Evolutionary conservation across 495 filamentous ascomycete genomes (phyloP), one percentile per base, ranked within the genome.

Genomic region (Neurospora tetraspora): DNA sequence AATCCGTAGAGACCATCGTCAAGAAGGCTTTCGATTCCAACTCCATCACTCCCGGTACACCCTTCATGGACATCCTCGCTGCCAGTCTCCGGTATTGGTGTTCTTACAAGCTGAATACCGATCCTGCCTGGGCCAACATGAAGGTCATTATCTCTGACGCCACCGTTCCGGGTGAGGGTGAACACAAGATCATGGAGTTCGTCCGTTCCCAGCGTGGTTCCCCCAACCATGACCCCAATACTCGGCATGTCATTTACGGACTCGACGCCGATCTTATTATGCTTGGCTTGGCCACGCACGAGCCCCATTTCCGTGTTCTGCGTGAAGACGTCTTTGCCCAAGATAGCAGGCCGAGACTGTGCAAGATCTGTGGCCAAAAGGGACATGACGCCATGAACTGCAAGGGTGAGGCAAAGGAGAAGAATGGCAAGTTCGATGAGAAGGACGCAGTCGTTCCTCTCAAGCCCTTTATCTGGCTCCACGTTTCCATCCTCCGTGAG

Each of bases 111-210:
- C 89, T 97, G 70, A 97, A 96, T 81, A 97, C 93, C 40, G 96
- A 99, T 81, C 94, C 96, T 31, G 91, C 90, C n/a, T 99, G 96
- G 96, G 92, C 91, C 73, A 94, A 94, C 83, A 88, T 97, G 79
- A 98, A 98, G 88, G 89, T 98, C 78, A 94, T 99, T 78, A 97
- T 99, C 76, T 98, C 96, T 8, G 96, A 99, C 84, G 94, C 96
- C 45, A 97, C 94, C 0, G 96, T 99, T 23, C 96, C 96, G 43
- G 96, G 96, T 76, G 96, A 99, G 82, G 96, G 96, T 79, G 96
- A 99, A 80, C 96, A 99, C 82, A 99, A 99, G 84, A 98, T 99
- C 75, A 99, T 99, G 96, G 89, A 97, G 61, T 99, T 98, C 78
- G 88, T 99, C 74, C 90, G 96, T 76, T 97, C 95, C 34, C 96